These are phyloP conservation scores for Diaporthe capsici DNA, from an alignment of 2,329 filamentous ascomycete species.

Conservation along the genomic window DNA sequence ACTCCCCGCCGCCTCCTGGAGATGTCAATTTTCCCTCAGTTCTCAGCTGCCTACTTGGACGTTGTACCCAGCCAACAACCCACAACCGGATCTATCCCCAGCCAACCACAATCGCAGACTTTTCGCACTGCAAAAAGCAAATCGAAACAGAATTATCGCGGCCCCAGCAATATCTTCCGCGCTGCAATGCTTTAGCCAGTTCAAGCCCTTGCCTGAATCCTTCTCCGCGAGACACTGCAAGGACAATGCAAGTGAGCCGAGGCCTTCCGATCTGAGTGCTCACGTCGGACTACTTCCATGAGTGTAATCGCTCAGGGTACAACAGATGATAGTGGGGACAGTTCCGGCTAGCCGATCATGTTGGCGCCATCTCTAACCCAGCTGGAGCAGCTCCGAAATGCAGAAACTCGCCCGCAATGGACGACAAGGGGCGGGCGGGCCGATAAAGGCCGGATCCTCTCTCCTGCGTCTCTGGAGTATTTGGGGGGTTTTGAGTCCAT, in stretches of 20 bases:
- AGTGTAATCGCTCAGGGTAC: neutral
- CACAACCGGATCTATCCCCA: conserved; percentile 2
- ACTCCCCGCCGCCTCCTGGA: neutral
- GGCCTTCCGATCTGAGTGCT: conserved; percentile 1
- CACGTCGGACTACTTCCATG: conserved; percentile 13
- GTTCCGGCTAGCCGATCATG: neutral
- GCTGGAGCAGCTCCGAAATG: conserved; percentile 21
- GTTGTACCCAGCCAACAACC: neutral
- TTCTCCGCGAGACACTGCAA: neutral
- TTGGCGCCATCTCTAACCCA: conserved; percentile 1
- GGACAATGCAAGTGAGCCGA: neutral
- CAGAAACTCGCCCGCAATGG: neutral
- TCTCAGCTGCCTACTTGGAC: conserved; percentile 6
- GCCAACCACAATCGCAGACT: conserved; percentile 1
- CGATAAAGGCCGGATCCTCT: neutral
- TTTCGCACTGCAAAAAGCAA: neutral
- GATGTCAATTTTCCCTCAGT: conserved; percentile 16
- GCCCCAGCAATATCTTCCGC: conserved; percentile 10
- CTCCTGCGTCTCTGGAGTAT: neutral
- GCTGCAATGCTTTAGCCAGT: neutral
- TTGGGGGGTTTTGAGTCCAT: neutral
- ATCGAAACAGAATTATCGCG: neutral
- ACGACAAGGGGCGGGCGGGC: conserved; percentile 4
- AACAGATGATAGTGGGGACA: neutral
- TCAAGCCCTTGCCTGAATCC: neutral